Percentiles rank a stretch among this genome's conserved stretches.
phyloP scores from a whole-genome alignment of 1,139 yeast genomes.

The Candida labiduridarum region DNA sequence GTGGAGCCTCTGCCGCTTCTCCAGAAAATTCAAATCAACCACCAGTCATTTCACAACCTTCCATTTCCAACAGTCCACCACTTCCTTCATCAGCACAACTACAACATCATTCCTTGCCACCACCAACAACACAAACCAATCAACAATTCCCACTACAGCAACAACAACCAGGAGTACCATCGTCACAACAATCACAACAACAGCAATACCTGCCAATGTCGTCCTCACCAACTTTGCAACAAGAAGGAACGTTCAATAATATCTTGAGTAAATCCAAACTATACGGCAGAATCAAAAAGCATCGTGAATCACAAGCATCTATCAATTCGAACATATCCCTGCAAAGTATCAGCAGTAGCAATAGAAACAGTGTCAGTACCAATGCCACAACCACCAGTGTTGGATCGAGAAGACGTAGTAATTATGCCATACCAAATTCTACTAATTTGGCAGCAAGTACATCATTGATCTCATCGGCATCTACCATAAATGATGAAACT shows the following conservation, averaged over 20 bases:
- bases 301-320: conserved; percentile 42
- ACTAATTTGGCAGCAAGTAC: conserved; percentile 4
- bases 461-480: conserved; percentile 9
- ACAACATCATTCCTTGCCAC: conserved; percentile 1
- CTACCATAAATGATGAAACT: conserved; percentile 5
- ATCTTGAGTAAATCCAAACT: conserved; percentile 40
- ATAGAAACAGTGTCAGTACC: conserved; percentile 28
- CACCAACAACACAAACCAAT: conserved; percentile 8
- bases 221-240: conserved; percentile 3
- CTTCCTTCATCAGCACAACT: background rate
- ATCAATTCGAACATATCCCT: conserved; percentile 28
- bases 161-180: background rate
- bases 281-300: conserved; percentile 41
- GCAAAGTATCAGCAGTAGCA: conserved; percentile 19
- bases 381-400: conserved; percentile 20
- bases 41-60: background rate
- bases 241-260: conserved; percentile 29
- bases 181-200: background rate
- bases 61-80: background rate
- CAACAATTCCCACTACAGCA: conserved; percentile 3
- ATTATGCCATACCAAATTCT: conserved; percentile 14
- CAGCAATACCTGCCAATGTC: background rate
- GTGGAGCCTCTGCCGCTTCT: conserved; percentile 8
- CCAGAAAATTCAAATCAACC: background rate
- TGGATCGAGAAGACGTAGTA: conserved; percentile 29